phyloP scores from a whole-genome alignment of 345 rosid species.

The Alliaria petiolata region DNA sequence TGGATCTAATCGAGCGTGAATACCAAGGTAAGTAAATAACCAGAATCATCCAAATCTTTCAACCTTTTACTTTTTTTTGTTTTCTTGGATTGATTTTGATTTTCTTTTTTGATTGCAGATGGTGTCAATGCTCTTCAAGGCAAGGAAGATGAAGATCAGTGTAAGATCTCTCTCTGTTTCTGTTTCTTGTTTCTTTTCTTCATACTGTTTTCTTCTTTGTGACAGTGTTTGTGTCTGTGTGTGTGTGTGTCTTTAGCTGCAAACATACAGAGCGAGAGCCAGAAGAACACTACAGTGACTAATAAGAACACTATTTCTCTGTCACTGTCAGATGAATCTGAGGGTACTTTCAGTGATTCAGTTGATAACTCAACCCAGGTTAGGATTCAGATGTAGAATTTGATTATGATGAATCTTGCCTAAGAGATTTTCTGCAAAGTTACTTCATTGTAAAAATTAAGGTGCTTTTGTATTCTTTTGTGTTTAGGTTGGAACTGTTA shows the following conservation, averaged over 20 bases:
- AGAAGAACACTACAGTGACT: slow-evolving; percentile 27
- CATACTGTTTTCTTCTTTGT: neutral
- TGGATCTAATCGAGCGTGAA: slow-evolving; percentile 31
- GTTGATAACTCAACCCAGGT: slow-evolving; percentile 13
- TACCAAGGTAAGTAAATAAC: slow-evolving; percentile 11
- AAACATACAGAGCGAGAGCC: slow-evolving; percentile 22
- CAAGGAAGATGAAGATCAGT: slow-evolving; percentile 4
- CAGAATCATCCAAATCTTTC: neutral
- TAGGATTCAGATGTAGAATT: neutral
- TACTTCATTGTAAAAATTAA: neutral
- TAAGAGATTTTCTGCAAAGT: neutral
- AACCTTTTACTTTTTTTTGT: neutral
- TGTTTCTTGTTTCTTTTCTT: neutral
- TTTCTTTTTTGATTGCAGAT: neutral
- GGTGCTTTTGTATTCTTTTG: neutral
- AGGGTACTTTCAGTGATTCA: neutral
- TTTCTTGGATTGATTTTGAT: neutral
- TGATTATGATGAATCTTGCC: neutral
- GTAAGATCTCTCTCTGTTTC: slow-evolving; percentile 13
- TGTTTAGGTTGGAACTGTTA: slow-evolving; percentile 8
- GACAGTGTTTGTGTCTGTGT: slow-evolving; percentile 1
- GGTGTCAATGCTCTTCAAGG: slow-evolving; percentile 21
- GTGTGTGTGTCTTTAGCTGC: slow-evolving; percentile 27
- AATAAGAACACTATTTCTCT: slow-evolving; percentile 27
- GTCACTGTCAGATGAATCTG: slow-evolving; percentile 24